Evolutionary conservation across 1,139 yeast species (phyloP).

Genomic region (Scheffersomyces stambukii): DNA sequence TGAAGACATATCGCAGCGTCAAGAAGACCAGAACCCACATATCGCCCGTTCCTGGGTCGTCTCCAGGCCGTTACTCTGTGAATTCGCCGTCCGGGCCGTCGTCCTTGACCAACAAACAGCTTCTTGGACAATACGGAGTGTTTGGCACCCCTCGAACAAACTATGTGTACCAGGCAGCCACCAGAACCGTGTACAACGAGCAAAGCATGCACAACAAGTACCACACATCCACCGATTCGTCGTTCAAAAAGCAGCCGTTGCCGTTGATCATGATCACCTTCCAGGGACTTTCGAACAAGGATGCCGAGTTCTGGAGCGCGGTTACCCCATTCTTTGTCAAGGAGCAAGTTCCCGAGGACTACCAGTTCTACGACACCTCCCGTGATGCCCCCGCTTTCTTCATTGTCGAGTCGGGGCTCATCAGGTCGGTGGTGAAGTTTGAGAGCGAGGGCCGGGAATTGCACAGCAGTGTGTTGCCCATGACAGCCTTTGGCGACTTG

Average conservation of each 20-base stretch:
- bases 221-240: conserved; percentile 21
- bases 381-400: conserved; percentile 49
- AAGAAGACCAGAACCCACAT: conserved; percentile 14
- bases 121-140: conserved; percentile 11
- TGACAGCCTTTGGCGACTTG: conserved; percentile 84
- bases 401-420: conserved; percentile 74
- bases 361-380: conserved; percentile 44
- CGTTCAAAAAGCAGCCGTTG: conserved; percentile 55
- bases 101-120: conserved; percentile 8
- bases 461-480: conserved; percentile 77
- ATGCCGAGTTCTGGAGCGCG: conserved; percentile 62
- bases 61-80: conserved; percentile 11
- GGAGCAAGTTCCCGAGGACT: conserved; percentile 47
- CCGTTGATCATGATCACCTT: conserved; percentile 67
- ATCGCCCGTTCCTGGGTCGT: conserved; percentile 1
- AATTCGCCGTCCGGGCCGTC: conserved; percentile 9
- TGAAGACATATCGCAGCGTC: conserved; percentile 55
- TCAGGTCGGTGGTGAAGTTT: conserved; percentile 57
- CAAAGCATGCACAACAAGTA: conserved; percentile 31
- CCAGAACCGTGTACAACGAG: conserved; percentile 43
- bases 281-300: conserved; percentile 59
- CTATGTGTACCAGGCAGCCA: conserved; percentile 61
- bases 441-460: conserved; percentile 54
- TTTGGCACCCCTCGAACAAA: conserved; percentile 63
- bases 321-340: conserved; percentile 50